Evolutionary conservation across 495 filamentous ascomycete species (phyloP), one percentile per base, ranked within the genome.

Genomic region (Thermochaetoides thermophila): DNA sequence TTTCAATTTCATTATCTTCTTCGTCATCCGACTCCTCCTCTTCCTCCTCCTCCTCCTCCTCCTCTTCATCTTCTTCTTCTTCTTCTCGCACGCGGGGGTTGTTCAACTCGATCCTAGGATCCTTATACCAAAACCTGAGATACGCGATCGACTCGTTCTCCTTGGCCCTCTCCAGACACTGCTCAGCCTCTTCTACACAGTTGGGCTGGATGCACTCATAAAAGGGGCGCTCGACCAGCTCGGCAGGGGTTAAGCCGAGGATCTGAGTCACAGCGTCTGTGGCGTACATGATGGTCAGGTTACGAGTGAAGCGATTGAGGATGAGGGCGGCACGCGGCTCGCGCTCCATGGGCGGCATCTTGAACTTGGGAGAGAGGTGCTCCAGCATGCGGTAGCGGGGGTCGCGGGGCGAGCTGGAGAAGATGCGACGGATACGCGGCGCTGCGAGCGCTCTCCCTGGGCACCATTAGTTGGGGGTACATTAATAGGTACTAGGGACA

Each of bases 81-180:
- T 58, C 49, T 8, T 57, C 53, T 1, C 45, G 45, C 10, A 53
- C 49, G 3, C 44, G 47, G 3, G 32, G 37, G 14, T 54, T 48
- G 16, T 48, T 49, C 25, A 45, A 43, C 7, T 63, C 59, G 34
- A 45, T 42, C 34, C 68, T 63, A 17, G 83, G 84, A 53, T 91
- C 78, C 21, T 80, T 69, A 51, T 76, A 86, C 68, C 73, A 82
- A 48, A 93, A 93, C n/a, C 84, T 78, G 32, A 93, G 63, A 44
- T 93, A 93, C 10, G 84, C 84, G 43, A 93, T 91, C 9, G 84
- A 91, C 42, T 91, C 83, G 44, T 93, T 91, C n/a, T 74, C 76
- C 49, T 93, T 91, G 5, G 84, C 84, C 42, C 75, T 76, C 49
- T 91, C 83, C 27, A 93, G 55, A 42, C 76, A 84, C 37, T 72